Percentiles rank a stretch among this genome's conserved stretches.
Conservation (phyloP, 345 rosid species). For the Triadica sebifera region DNA sequence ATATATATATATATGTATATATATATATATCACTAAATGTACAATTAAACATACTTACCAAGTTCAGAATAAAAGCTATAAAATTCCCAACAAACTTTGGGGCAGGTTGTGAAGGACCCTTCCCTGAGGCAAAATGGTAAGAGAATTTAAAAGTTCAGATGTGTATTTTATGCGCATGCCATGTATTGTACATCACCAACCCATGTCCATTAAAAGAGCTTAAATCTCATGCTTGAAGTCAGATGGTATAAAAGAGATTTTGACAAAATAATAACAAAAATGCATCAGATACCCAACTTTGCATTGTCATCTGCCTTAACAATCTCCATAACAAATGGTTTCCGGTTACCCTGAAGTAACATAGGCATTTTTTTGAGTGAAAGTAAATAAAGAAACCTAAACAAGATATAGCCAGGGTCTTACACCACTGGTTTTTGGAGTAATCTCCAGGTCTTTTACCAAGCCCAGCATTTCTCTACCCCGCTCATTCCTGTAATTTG, state of each 20-base stretch:
- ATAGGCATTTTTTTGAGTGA: not conserved
- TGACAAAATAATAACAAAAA: constrained; percentile 4
- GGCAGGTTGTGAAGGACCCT: constrained; percentile 88
- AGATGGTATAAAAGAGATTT: not conserved
- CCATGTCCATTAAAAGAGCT: constrained; percentile 1
- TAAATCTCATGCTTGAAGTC: not conserved
- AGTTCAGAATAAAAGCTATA: constrained; percentile 67
- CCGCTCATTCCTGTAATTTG: constrained; percentile 63
- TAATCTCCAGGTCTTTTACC: constrained; percentile 76
- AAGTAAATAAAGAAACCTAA: constrained; percentile 3
- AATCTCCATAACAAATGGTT: constrained; percentile 89
- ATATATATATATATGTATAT: not conserved
- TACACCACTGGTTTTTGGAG: constrained; percentile 80
- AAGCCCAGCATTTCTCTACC: constrained; percentile 88
- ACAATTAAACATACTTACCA: constrained; percentile 60
- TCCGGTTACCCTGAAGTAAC: constrained; percentile 64
- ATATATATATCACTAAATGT: not conserved
- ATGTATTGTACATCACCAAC: not conserved
- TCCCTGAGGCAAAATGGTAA: constrained; percentile 41
- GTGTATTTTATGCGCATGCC: not conserved
- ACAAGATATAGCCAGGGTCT: constrained; percentile 24
- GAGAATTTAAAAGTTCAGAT: not conserved
- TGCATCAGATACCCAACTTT: constrained; percentile 60
- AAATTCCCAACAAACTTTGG: constrained; percentile 77
- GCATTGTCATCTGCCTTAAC: constrained; percentile 94